Conservation (phyloP, 2,329 filamentous ascomycete species). For the Colletotrichum lini region DNA sequence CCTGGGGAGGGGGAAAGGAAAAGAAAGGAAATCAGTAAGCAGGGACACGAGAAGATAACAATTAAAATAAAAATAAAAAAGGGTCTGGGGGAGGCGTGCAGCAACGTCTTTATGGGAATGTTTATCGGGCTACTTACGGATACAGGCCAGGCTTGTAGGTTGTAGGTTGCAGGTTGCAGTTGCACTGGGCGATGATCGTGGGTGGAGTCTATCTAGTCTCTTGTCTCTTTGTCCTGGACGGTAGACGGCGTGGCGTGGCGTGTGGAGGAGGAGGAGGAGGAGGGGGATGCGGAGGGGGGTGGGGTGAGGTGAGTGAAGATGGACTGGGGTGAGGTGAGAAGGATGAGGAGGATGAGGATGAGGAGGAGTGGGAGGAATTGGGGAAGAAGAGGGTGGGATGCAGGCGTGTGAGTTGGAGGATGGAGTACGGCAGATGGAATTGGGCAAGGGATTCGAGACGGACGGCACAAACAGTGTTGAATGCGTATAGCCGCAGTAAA, state of each 20-base stretch:
- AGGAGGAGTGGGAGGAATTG: too few relatives aligned
- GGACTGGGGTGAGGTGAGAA: too few relatives aligned
- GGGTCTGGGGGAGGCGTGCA: conserved; percentile 7
- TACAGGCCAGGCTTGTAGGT: too few relatives aligned
- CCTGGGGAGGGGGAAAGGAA: neutral
- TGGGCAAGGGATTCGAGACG: too few relatives aligned
- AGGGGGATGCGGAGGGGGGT: neutral
- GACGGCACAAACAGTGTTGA: too few relatives aligned
- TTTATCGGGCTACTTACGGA: conserved; percentile 16
- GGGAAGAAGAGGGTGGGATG: too few relatives aligned
- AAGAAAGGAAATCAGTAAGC: neutral
- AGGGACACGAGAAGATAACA: neutral
- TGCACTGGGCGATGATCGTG: conserved; percentile 39
- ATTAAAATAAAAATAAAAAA: neutral
- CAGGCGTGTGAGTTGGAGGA: too few relatives aligned
- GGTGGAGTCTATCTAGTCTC: conserved; percentile 30
- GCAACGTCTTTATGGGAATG: conserved; percentile 34
- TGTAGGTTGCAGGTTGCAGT: conserved; percentile 37
- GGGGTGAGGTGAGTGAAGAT: neutral
- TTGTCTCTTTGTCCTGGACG: neutral
- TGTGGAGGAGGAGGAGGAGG: conserved; percentile 6
- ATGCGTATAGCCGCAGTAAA: neutral
- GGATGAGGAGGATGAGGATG: too few relatives aligned
- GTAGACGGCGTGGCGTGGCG: conserved; percentile 25
- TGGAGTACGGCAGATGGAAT: too few relatives aligned